Base-by-base conservation (phyloP, 345 rosid species). In the Cardamine resedifolia region DNA sequence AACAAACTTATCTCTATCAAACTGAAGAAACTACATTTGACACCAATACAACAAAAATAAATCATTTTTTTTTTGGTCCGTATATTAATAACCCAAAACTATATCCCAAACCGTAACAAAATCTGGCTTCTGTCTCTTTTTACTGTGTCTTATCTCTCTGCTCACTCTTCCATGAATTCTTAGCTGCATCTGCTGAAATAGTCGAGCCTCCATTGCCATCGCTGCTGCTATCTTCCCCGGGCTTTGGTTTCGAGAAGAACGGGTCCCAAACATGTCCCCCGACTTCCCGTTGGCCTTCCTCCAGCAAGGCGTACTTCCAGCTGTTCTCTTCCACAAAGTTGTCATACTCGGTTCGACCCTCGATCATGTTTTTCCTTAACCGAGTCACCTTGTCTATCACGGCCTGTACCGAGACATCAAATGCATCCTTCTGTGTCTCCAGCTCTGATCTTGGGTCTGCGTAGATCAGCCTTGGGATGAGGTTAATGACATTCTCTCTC, bases 181-280 rank as follows among this genome's bases (percentile, higher is more conserved):
- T 90, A 0, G 89, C 96, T 44, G 85, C 97, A 75, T 85, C 91
- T 1, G 93, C 85, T 7, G 93, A 81, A 18, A 84, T 81, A 58
- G 83, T 81, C n/a, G 79, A 38, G 48, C 83, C 90, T 21, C 77
- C 80, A 34, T 60, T 70, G 10, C 78, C 77, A 2, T 81, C 87
- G 20, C 34, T 45, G 64, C 74, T 68, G 45, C 75, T 64, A 27
- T 77, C 80, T 58, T 71, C 76, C 39, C 76, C 80, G 0, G 76
- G 76, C 82, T 92, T 92, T 1, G 96, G 96, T 66, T 90, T 88
- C 50, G 96, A 92, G 83, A 92, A 92, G 87, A 92, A 92, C 0
- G 96, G 96, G 59, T 92, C 98, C 98, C 98, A 92, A 21, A 82
- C 95, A 52, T 92, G 98, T 15, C 79, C 85, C 18, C 98, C 96